Evolutionary conservation across 495 filamentous ascomycete genomes (phyloP).

Genomic region (Melanomma pulvis-pyrius): DNA sequence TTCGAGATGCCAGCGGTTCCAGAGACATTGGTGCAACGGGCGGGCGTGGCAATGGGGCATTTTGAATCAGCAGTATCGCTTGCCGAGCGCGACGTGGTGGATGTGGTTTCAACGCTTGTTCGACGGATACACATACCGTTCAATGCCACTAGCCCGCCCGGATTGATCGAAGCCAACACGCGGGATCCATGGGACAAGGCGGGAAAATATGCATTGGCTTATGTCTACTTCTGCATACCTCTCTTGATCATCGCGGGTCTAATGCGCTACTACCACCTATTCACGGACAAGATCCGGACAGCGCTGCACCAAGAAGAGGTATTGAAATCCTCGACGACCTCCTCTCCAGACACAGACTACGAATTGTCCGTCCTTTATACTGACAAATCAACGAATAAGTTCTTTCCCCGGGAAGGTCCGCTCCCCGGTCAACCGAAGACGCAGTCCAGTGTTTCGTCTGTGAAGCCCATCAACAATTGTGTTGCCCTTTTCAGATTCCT

Average conservation of each 20-base stretch:
- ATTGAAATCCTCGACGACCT: constrained; percentile 55
- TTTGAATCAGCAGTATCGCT: constrained; percentile 33
- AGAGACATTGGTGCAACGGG: constrained; percentile 38
- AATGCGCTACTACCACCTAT: constrained; percentile 77
- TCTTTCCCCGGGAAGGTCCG: constrained; percentile 66
- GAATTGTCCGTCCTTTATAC: constrained; percentile 69
- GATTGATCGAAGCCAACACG: constrained; percentile 70
- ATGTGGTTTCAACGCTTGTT: constrained; percentile 50
- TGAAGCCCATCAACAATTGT: constrained; percentile 70
- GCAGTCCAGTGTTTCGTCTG: constrained; percentile 69
- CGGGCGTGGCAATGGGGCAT: constrained; percentile 37
- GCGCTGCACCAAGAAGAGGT: constrained; percentile 78
- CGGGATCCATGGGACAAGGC: constrained; percentile 77
- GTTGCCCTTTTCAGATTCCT: constrained; percentile 79
- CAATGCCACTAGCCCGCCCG: constrained; percentile 70
- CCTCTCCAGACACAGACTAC: constrained; percentile 67
- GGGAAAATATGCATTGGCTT: constrained; percentile 86
- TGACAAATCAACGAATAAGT: constrained; percentile 65
- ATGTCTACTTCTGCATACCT: constrained; percentile 81
- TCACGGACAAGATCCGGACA: constrained; percentile 85
- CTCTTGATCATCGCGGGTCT: constrained; percentile 64
- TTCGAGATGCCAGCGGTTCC: constrained; percentile 42
- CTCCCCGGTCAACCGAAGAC: constrained; percentile 56
- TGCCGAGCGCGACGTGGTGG: constrained; percentile 37
- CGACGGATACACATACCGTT: constrained; percentile 75